Percentiles rank a stretch among this genome's conserved stretches.
Evolutionary conservation across 805 yeast species (phyloP).

Genomic region (Myxozyma nipponensis): DNA sequence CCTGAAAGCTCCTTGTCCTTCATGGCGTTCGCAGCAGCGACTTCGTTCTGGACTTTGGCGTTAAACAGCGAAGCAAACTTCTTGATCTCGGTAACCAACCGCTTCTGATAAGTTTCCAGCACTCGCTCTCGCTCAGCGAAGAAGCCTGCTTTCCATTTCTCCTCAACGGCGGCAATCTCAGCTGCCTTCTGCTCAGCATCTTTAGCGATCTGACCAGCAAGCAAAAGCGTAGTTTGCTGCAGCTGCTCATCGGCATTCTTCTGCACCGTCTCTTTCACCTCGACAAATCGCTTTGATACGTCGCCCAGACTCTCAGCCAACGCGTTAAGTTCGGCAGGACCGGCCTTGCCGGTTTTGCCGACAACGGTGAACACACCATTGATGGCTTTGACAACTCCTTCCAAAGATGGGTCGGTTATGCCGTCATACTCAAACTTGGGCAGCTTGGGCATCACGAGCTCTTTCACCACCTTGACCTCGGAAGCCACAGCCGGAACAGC

Average conservation of each 20-base stretch:
- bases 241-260: constrained; percentile 33
- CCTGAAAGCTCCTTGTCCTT: constrained; percentile 65
- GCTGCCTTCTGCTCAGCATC: constrained; percentile 32
- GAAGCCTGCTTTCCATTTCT: constrained; percentile 57
- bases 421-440: constrained; percentile 27
- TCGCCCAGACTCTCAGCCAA: constrained; percentile 24
- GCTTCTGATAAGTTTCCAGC: constrained; percentile 54
- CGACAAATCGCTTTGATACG: constrained; percentile 20
- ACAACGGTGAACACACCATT: constrained; percentile 28
- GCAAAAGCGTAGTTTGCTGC: constrained; percentile 30
- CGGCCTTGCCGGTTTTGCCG: constrained; percentile 20
- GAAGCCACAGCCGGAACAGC: neutral
- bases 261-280: constrained; percentile 23
- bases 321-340: constrained; percentile 22
- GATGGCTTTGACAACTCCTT: constrained; percentile 29
- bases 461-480: constrained; percentile 15
- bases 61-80: constrained; percentile 53
- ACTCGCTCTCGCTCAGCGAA: constrained; percentile 57
- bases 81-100: constrained; percentile 60
- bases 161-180: constrained; percentile 45
- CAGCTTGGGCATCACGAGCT: constrained; percentile 21
- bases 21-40: constrained; percentile 60
- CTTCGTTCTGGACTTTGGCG: constrained; percentile 30
- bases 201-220: constrained; percentile 31
- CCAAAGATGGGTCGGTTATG: constrained; percentile 31